phyloP scores from a whole-genome alignment of 352 stramenopile genomes.

The Phytopythium ostracodes region DNA sequence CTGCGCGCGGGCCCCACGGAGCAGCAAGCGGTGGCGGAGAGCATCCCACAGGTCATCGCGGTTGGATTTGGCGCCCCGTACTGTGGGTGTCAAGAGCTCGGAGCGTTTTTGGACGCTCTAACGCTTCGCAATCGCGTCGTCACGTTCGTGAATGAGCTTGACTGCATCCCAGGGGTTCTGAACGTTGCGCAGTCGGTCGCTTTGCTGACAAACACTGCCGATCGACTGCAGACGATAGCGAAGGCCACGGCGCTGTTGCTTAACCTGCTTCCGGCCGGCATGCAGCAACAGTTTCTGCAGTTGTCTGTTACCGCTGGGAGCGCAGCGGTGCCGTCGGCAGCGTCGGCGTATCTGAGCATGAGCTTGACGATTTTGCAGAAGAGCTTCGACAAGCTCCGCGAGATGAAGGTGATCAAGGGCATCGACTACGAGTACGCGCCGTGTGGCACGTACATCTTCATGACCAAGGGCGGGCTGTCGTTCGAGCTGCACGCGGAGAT shows the following conservation, averaged over 20 bases:
- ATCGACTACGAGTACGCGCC: conserved; percentile 64
- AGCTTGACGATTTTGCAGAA: conserved; percentile 73
- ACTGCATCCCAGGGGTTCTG: conserved; percentile 77
- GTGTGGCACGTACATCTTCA: conserved; percentile 74
- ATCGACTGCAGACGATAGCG: conserved; percentile 67
- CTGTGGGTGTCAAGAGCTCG: conserved; percentile 43
- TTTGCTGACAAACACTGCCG: conserved; percentile 73
- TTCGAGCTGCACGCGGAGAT: conserved; percentile 47
- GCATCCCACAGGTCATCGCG: conserved; percentile 37
- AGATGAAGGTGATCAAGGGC: conserved; percentile 66
- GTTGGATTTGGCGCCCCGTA: conserved; percentile 75
- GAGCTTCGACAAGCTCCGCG: conserved; percentile 71
- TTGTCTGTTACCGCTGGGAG: conserved; percentile 15
- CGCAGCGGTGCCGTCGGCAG: conserved; percentile 29
- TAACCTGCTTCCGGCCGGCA: conserved; percentile 53
- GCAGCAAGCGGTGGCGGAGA: conserved; percentile 13
- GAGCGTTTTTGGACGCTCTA: conserved; percentile 41
- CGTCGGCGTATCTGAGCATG: conserved; percentile 74
- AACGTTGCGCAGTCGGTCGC: conserved; percentile 75
- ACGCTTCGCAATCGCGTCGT: conserved; percentile 45
- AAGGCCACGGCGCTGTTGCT: conserved; percentile 72
- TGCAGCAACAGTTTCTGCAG: conserved; percentile 54
- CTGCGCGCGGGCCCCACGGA: conserved; percentile 9
- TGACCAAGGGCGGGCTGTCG: conserved; percentile 49
- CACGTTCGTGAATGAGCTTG: conserved; percentile 82